These are phyloP conservation scores for Pittosporum tobira DNA, from an alignment of 129 eudicot genomes.

Conservation along the genomic window DNA sequence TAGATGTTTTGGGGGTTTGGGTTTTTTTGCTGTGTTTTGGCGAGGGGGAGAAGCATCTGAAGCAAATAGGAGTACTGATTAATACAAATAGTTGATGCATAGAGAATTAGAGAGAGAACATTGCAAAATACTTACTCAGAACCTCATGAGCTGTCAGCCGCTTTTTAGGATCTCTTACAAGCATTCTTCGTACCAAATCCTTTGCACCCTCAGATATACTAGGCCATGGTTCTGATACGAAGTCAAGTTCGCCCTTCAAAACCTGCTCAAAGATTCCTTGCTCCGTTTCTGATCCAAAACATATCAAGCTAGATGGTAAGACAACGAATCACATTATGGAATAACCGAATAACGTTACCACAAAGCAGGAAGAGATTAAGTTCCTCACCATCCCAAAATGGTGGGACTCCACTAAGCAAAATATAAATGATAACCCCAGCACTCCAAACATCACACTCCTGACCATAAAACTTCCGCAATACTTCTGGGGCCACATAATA, in stretches of 20 bases:
- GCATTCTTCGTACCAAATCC: conserved; percentile 80
- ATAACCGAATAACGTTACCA: conserved; percentile 3
- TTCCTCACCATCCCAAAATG: conserved; percentile 90
- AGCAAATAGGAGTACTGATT: not conserved
- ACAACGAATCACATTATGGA: not conserved
- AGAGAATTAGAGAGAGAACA: not conserved
- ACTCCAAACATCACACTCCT: conserved; percentile 92
- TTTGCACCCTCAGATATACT: conserved; percentile 78
- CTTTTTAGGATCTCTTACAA: conserved; percentile 53
- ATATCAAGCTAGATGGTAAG: conserved; percentile 19
- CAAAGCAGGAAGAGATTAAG: conserved; percentile 8
- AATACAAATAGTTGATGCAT: not conserved
- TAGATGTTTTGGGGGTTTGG: no score
- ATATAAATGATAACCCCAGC: conserved; percentile 89
- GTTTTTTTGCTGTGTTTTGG: not conserved
- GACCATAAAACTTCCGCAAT: conserved; percentile 55
- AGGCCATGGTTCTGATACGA: conserved; percentile 92
- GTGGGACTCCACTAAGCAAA: conserved; percentile 79
- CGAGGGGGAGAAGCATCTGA: not conserved
- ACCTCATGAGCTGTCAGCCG: conserved; percentile 76
- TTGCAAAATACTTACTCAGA: conserved; percentile 41
- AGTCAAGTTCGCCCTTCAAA: conserved; percentile 77
- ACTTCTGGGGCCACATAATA: conserved; percentile 91
- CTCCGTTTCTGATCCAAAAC: conserved; percentile 57
- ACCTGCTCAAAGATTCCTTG: conserved; percentile 85